Evolutionary conservation across 2,329 filamentous ascomycete species (phyloP), one percentile per base, ranked within the genome.

Genomic region (Trichoderma gracile): DNA sequence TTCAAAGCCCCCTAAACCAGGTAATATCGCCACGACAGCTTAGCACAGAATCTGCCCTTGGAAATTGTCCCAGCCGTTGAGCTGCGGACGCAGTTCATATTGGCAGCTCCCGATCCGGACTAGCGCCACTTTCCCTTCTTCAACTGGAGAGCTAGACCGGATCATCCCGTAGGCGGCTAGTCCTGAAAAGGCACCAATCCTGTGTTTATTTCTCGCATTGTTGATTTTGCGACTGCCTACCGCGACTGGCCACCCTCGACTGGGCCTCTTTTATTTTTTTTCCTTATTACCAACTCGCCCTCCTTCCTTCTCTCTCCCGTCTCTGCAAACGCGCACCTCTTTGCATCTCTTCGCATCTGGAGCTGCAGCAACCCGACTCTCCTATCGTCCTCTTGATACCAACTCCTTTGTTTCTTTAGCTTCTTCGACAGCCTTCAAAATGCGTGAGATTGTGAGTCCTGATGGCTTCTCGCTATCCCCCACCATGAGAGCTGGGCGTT

Each of bases 391-490:
- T 66, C 54, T 55, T 47, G 58, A 56, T 55, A 33, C 57, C 19
- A 49, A 47, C 27, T 21, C 25, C 33, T 27, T 60, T 52, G 25
- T 23, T 23, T 50, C 50, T 49, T 55, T 58, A 65, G 50, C 58
- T 58, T 52, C 53, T 50, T 42, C 58, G n/a, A 38, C 23, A 47
- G 40, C 21, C 46, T 52, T 57, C 60, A 66, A 66, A 54, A 66
- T 66, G 65, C 65, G 65, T 66, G 65, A 66, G 60, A 66, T 66
- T 66, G 65, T 66, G 21, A 66, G 65, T 66, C 19, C 57, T 62
- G 58, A 53, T 62, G 47, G 49, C 42, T 19, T 43, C 30, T 17
- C 53, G 5, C 23, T 38, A 3, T 43, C 40, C 52, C 45, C 52
- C 43, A 42, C 50, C 42, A 14, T 46, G 23, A 43, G 50, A 56